Evolutionary conservation across 108 stramenopile species (phyloP), one percentile per base, ranked within the genome.

Genomic region (Pseudonitzschia pungens): DNA sequence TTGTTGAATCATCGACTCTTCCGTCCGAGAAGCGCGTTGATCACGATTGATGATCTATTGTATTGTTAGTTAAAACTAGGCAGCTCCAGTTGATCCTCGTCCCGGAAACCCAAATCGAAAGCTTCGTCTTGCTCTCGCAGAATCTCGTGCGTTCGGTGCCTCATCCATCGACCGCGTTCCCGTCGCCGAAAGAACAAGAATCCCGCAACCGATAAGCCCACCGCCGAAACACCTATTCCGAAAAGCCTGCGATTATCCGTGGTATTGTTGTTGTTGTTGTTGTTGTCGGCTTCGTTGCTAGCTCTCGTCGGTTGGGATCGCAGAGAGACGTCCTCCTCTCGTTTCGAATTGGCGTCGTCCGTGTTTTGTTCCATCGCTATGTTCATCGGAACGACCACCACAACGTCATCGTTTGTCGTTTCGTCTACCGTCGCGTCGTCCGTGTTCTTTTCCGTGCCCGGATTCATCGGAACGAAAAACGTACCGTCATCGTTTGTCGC

Each of bases 41-140:
- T n/a, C n/a, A n/a, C n/a, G n/a, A n/a, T n/a, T n/a, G n/a, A n/a
- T n/a, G n/a, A n/a, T n/a, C n/a, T n/a, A n/a, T n/a, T n/a, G n/a
- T n/a, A n/a, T n/a, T n/a, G n/a, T n/a, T n/a, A n/a, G n/a, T n/a
- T n/a, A 24, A 26, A 55, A 20, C 22, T 55, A 2, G 54, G 20
- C 2, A 62, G 60, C 32, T 62, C 60, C 32, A 62, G 0, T 1
- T 67, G 45, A 2, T 48, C 45, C 45, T 48, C 45, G 7, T 44
- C 45, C 8, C 43, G 42, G 22, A 44, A 67, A 29, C 21, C 27
- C 36, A 67, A 24, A 0, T 73, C 72, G 32, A 73, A 73, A 24
- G 72, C 72, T 36, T 73, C 72, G 24, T 65, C 72, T 4, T 64
- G 62, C 10, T 58, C 72, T 32, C 24, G 63, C 14, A 73, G 48